Base-by-base conservation (phyloP, 306 rosid genomes). In the Macrotyloma uniflorum region DNA sequence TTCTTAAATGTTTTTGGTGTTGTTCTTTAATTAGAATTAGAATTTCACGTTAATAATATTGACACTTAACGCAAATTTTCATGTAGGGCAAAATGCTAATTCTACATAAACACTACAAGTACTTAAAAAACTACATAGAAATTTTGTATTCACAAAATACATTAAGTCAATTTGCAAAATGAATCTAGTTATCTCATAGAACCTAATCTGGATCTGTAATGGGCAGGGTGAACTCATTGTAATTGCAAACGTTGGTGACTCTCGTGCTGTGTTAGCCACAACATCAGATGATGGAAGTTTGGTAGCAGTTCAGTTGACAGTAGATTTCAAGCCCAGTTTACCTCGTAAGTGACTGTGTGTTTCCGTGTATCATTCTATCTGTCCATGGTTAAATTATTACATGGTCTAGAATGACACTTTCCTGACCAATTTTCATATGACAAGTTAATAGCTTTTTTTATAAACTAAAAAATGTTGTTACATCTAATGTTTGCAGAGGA, bases 311-410 rank as follows among this genome's bases (percentile, higher is more conserved):
- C 98, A 93, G 86, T 90, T 93, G 14, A 88, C 98, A 43, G 76
- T 91, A 30, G 98, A 93, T 86, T 93, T 88, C 90, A 93, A 93
- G 84, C 98, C 98, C 73, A 88, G 86, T 88, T 83, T 93, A 40
- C 98, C 97, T 66, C 85, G 98, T 93, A 5, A 77, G 97, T 91
- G n/a, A n/a, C n/a, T n/a, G 5, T 22, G 19, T 67, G n/a, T 53
- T 55, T 55, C 33, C 7, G 3, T 55, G 16, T 12, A 22, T 43
- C 63, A 13, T 66, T 45, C 8, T 71, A 12, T 54, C 30, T 22
- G 30, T 55, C 26, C 8, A 23, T 11, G 33, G n/a, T 20, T 0
- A 55, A 23, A 26, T 5, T 58, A 14, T 58, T 13, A 58, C 19
- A 54, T 24, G 18, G n/a, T 38, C 13, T 38, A 38, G 43, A 38